phyloP scores from a whole-genome alignment of 73 alveolate species.

The Paramecium biaurelia region DNA sequence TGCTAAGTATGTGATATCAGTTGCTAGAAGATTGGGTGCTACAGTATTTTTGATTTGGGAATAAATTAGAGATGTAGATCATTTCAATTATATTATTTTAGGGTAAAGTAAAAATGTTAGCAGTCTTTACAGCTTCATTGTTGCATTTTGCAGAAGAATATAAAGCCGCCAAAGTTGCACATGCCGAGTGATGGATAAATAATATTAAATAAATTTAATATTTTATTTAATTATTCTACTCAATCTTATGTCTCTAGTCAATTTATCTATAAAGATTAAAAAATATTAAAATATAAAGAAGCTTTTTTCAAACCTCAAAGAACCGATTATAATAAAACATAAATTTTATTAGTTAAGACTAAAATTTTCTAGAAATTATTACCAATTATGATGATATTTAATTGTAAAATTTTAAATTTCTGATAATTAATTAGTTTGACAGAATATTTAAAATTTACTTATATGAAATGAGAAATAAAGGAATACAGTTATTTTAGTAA shows the following conservation, averaged over 20 bases:
- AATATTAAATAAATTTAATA: background rate
- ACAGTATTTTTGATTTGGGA: slow-evolving; percentile 94
- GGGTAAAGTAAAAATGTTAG: slow-evolving; percentile 55
- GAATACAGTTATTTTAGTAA: background rate
- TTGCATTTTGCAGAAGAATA: slow-evolving; percentile 59
- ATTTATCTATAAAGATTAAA: no score
- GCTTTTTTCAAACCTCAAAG: no score
- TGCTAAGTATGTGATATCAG: slow-evolving; percentile 93
- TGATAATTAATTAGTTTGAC: no score
- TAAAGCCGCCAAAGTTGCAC: background rate
- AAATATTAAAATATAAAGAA: no score
- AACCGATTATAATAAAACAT: no score
- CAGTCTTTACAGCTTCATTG: slow-evolving; percentile 57
- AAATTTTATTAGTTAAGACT: no score
- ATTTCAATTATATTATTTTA: background rate
- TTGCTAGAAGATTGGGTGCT: slow-evolving; percentile 97
- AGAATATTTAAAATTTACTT: no score
- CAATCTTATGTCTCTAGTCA: background rate
- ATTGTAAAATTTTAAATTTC: no score
- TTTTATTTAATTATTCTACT: background rate
- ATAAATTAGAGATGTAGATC: slow-evolving; percentile 88
- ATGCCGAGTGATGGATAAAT: background rate
- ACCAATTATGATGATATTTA: no score
- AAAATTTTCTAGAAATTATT: no score
- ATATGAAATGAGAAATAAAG: background rate